Base-by-base conservation (phyloP, 2,329 filamentous ascomycete genomes). In the Epichloe festucae region DNA sequence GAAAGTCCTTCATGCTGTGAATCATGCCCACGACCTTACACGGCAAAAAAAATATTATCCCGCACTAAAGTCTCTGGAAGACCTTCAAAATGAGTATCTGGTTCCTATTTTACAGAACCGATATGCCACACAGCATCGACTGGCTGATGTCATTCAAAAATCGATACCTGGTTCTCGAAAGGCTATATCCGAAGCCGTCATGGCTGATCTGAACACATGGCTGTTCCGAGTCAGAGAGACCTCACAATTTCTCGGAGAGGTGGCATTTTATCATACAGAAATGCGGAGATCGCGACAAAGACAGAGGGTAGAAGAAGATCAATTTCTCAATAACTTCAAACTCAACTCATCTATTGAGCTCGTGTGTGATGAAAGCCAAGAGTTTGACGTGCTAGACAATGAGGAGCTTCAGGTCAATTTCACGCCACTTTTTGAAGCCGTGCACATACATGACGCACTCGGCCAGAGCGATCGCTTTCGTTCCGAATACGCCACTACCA, bases 161-260 rank as follows among this genome's bases (percentile, higher is more conserved):
- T 97, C 91, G 0, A 91, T 97, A 35, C 93, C 93, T 1, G 83
- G 87, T 3, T 96, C 89, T 1, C 89, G 95, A 62, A 89, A 88
- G 62, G 82, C 88, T 48, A 96, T 98, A 52, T 91, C 91, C 4
- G 91, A 97, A 68, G 89, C 90, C 14, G 93, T 98, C 58, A 97
- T 97, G 89, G 86, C 81, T 2, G 93, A 98, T 67, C 71, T 98
- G 51, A 97, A 97, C 63, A 96, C 89, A 0, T 98, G 93, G 93
- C 75, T 98, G 10, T 98, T 86, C 62, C 84, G 88, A 21, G 95
- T 98, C 56, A 83, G 93, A 60, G 93, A 98, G 67, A 95, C 89
- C 17, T 96, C 93, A 1, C 91, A 96, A 59, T 96, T 95, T 56
- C 72, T 98, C 7, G 93, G 93, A 4, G 93, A 98, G 65, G 88